These are phyloP conservation scores for Neurospora sp. DNA, from an alignment of 495 filamentous ascomycete species.

Conservation along the genomic window DNA sequence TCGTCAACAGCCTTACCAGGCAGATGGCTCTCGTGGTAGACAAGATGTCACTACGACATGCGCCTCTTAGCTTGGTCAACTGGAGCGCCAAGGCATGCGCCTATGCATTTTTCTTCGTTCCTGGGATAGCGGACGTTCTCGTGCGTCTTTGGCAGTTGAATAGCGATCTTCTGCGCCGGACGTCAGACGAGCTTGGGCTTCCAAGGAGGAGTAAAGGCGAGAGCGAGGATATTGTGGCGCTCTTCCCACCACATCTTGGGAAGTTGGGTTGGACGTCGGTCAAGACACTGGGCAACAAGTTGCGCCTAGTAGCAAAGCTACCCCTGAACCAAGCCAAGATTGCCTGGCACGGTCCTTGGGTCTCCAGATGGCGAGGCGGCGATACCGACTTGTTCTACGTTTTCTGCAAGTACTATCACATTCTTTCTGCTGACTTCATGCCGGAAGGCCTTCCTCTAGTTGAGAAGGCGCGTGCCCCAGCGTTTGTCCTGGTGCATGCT, in stretches of 20 bases:
- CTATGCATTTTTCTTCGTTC: constrained; percentile 94
- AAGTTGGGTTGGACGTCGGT: constrained; percentile 63
- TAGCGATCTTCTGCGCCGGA: constrained; percentile 54
- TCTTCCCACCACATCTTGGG: constrained; percentile 66
- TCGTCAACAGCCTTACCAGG: constrained; percentile 72
- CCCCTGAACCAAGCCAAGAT: constrained; percentile 65
- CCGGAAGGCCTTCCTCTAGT: constrained; percentile 48
- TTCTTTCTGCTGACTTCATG: constrained; percentile 72
- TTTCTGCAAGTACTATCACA: constrained; percentile 85
- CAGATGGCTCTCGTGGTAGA: constrained; percentile 88
- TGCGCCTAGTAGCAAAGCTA: constrained; percentile 57
- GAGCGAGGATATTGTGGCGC: constrained; percentile 50
- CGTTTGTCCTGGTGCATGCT: constrained; percentile 72
- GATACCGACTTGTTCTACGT: constrained; percentile 93
- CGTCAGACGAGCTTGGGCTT: constrained; percentile 54
- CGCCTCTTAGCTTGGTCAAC: constrained; percentile 83
- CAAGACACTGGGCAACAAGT: constrained; percentile 47
- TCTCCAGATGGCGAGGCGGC: constrained; percentile 73
- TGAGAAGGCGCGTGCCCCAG: constrained; percentile 65
- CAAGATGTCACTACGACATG: constrained; percentile 78
- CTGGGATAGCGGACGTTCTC: constrained; percentile 78
- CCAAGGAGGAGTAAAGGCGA: constrained; percentile 36
- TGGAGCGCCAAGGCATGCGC: constrained; percentile 93
- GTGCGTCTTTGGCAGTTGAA: constrained; percentile 73
- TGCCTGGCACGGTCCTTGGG: constrained; percentile 80